Conservation (phyloP, 1,284 basidiomycete genomes). For the Retiboletus fuscus region DNA sequence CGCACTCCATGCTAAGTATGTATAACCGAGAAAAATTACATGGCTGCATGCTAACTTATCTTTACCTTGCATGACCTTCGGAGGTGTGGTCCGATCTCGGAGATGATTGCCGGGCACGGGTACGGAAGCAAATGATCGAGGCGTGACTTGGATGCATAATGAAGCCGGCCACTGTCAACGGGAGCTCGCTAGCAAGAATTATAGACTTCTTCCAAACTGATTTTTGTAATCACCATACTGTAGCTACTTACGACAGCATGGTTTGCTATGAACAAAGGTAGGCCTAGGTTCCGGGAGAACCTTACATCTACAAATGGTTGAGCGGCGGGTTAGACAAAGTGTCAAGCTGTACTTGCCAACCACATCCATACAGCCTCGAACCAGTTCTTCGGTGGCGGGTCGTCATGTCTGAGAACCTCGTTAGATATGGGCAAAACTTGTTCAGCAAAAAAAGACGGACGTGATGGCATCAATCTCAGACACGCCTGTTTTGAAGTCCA, state of each 20-base stretch:
- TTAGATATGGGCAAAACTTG: neutral
- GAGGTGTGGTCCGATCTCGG: neutral
- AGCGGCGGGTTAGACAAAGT: neutral
- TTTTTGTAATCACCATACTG: neutral
- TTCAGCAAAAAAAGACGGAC: constrained; percentile 38
- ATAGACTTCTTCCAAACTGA: neutral
- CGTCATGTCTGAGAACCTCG: constrained; percentile 28
- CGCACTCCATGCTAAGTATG: neutral
- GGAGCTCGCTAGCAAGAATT: neutral
- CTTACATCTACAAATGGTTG: constrained; percentile 20
- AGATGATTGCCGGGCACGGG: neutral
- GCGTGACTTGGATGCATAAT: neutral
- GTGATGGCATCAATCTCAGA: constrained; percentile 62
- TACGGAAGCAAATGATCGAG: neutral
- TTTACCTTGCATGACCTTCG: neutral
- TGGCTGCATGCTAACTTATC: neutral
- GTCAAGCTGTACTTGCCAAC: constrained; percentile 27
- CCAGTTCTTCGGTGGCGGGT: constrained; percentile 38
- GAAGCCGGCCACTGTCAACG: neutral
- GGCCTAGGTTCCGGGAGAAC: neutral
- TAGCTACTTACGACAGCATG: neutral
- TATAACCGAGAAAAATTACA: no score
- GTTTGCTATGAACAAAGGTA: neutral
- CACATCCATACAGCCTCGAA: constrained; percentile 35
- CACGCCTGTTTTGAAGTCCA: constrained; percentile 67